Evolutionary conservation across 2,329 filamentous ascomycete species (phyloP), one percentile per base, ranked within the genome.

Genomic region (Pseudogymnoascus sp.): DNA sequence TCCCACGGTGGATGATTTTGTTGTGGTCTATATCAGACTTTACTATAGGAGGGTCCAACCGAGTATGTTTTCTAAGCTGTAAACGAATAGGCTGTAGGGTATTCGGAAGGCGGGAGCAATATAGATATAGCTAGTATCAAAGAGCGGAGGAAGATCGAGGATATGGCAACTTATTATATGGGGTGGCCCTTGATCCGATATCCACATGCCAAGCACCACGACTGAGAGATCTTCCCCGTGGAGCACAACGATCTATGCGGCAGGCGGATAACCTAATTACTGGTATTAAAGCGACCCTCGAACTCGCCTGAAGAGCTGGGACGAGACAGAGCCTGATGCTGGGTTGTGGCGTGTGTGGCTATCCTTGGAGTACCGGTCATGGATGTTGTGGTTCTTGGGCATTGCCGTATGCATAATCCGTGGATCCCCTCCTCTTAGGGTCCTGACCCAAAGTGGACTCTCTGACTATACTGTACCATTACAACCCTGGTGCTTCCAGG

Each of bases 1-100:
- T 65, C 64, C 66, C 65, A 67, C 65, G 66, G 60, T 67, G 65
- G 64, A 67, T 61, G 66, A 69, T 69, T 69, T 63, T 68, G 66
- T 66, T 63, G 63, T 61, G 65, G 62, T 66, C 65, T 69, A 67
- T 69, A 69, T 66, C 63, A 68, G 65, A 66, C 63, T 67, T 61
- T 68, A 61, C 64, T 72, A 69, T 70, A 70, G 69, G 64, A 67
- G 63, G 61, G 64, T 64, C 61, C 47, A 54, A 59, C 58, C 58
- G 58, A 59, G 37, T 59, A 41, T 59, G 37, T 15, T 54, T 33
- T 10, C 44, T 54, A n/a, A 21, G 3, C 11, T 33, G 29, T 54
- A 54, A 54, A 54, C 47, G 29, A 54, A 54, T 54, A 33, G 47
- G 29, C 47, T 33, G 47, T 33, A 33, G 47, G 47, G 35, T 54